phyloP scores from a whole-genome alignment of 2,329 filamentous ascomycete species.

The Aureobasidium zeae region DNA sequence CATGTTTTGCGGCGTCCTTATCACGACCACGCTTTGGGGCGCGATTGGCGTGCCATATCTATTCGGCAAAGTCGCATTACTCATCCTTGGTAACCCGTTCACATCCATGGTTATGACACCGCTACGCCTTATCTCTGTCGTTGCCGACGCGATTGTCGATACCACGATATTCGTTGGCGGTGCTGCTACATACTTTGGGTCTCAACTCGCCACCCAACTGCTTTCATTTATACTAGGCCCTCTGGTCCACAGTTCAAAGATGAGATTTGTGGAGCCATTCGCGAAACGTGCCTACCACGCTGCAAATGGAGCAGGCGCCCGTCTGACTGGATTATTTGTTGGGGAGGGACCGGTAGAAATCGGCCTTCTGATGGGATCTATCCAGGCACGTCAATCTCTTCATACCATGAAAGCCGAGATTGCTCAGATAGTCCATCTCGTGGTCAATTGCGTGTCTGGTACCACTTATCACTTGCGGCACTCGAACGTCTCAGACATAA shows the following conservation, averaged over 20 bases:
- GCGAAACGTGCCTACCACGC: conserved; percentile 7
- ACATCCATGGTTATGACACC: conserved; percentile 58
- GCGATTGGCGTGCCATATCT: conserved; percentile 91
- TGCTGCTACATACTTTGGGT: conserved; percentile 1
- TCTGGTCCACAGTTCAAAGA: not conserved
- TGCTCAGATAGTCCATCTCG: not conserved
- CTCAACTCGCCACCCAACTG: conserved; percentile 3
- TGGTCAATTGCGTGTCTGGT: not conserved
- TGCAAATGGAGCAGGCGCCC: not conserved
- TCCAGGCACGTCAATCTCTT: conserved; percentile 17
- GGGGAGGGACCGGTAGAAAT: conserved; percentile 10
- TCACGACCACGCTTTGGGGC: conserved; percentile 74
- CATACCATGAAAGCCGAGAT: conserved; percentile 5
- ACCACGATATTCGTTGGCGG: conserved; percentile 52
- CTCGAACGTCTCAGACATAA: not conserved
- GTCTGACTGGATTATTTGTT: conserved; percentile 1
- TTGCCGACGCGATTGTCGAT: conserved; percentile 75
- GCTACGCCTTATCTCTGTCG: conserved; percentile 59
- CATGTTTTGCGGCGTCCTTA: conserved; percentile 84
- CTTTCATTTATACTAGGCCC: not conserved
- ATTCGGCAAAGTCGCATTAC: conserved; percentile 73
- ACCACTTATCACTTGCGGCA: conserved; percentile 1
- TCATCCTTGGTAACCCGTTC: conserved; percentile 69
- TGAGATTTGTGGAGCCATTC: not conserved
- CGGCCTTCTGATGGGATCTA: conserved; percentile 14